Evolutionary conservation across 352 stramenopile species (phyloP), one percentile per base, ranked within the genome.

Genomic region (Phytopythium boreale): DNA sequence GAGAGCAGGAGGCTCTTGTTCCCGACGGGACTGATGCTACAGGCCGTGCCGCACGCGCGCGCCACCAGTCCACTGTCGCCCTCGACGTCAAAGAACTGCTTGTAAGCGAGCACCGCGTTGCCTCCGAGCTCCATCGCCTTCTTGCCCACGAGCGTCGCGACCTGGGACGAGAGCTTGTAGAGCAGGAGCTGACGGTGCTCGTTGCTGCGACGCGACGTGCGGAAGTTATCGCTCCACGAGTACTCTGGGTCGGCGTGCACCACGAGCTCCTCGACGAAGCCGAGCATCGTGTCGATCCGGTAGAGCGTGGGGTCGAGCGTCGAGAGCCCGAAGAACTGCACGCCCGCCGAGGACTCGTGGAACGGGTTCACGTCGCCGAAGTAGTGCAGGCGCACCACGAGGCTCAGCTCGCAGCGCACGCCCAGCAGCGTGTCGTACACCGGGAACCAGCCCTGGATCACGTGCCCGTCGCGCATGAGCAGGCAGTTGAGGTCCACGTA

Each of bases 51-150:
- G 72, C 96, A 99, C 8, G 95, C 97, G 27, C 97, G 79, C 24
- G 96, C 97, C 0, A 99, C 97, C 29, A 99, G 84, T 12, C 97
- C 97, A 37, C 93, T 98, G 74, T 99, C 97, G 51, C 97, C 97
- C 84, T 99, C 97, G 34, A 99, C 94, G 76, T 99, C 97, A 68
- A 99, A 99, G 71, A 98, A 98, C 67, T 99, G 95, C 64, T 98
- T 90, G 79, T 99, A 99, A 7, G 93, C 97, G 52, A 99, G 75
- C 20, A 99, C 96, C 8, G 97, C 97, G 69, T 99, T 99, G 4
- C 96, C 97, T 19, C 97, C 96, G n/a, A 98, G 87, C 63, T 98
- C 95, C 24, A 98, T 71, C 3, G 97, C 96, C 66, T 98, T 98
- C 66, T 98, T 98, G 15, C 94, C 97, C 56, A 99, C 81, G 51